Evolutionary conservation across 75 land plant species (phyloP).

Genomic region (Larix kaempferi): DNA sequence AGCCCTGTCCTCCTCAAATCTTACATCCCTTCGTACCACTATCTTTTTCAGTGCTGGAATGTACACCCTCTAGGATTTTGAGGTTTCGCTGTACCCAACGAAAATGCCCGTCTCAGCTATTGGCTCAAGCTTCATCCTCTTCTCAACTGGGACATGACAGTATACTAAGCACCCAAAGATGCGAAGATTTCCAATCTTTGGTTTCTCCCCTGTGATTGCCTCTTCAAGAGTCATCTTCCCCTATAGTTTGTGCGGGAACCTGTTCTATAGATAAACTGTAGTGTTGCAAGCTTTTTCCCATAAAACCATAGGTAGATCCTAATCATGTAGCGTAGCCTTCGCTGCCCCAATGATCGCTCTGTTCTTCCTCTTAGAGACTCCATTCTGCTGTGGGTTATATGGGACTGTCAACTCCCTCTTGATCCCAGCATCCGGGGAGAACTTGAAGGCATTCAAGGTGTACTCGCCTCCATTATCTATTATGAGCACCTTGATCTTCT

Average conservation of each 20-base stretch:
- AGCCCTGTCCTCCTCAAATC: neutral
- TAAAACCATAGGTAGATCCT: neutral
- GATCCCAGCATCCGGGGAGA: no score
- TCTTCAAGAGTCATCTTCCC: conserved; percentile 5
- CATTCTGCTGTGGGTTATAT: no score
- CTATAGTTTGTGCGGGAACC: neutral
- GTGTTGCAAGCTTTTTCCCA: conserved; percentile 8
- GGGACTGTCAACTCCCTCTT: no score
- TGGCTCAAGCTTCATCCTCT: conserved; percentile 8
- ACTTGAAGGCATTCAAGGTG: no score
- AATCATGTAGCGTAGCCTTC: conserved; percentile 12
- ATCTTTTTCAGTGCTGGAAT: neutral
- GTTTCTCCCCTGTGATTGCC: neutral
- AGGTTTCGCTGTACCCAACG: neutral
- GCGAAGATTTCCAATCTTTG: neutral
- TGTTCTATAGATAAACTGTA: neutral
- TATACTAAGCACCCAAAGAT: conserved; percentile 16
- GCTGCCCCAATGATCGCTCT: neutral
- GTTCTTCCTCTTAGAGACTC: no score
- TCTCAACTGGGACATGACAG: neutral
- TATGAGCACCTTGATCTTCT: no score
- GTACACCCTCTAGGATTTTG: neutral
- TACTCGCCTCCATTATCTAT: no score
- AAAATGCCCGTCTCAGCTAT: neutral
- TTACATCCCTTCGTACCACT: neutral